Evolutionary conservation across 352 stramenopile species (phyloP).

Genomic region (Globisporangium camurandrum): DNA sequence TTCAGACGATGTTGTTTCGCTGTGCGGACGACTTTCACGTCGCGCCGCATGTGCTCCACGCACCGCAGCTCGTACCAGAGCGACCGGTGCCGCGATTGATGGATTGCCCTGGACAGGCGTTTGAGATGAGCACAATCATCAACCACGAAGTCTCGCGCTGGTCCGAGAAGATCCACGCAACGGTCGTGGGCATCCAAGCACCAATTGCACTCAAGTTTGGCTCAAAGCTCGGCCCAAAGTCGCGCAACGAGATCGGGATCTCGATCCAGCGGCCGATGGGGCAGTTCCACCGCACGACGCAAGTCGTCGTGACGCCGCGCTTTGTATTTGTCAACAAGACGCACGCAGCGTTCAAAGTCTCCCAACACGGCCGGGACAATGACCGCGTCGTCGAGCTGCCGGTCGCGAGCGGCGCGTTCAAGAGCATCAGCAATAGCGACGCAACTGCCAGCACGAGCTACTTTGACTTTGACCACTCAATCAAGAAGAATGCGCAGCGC

Average conservation of each 20-base stretch:
- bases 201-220: slow-evolving; percentile 76
- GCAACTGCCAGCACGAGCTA: slow-evolving; percentile 33
- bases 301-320: slow-evolving; percentile 79
- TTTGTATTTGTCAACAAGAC: slow-evolving; percentile 88
- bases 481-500: slow-evolving; percentile 42
- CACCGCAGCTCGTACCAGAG: slow-evolving; percentile 59
- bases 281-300: slow-evolving; percentile 82
- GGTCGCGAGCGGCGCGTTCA: slow-evolving; percentile 20
- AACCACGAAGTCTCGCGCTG: slow-evolving; percentile 77
- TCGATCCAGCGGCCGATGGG: slow-evolving; percentile 80
- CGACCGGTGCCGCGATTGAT: slow-evolving; percentile 70
- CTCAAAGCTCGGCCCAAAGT: slow-evolving; percentile 54
- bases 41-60: slow-evolving; percentile 29
- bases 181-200: slow-evolving; percentile 77
- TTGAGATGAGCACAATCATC: slow-evolving; percentile 84
- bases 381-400: slow-evolving; percentile 62
- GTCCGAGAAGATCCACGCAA: slow-evolving; percentile 84
- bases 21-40: slow-evolving; percentile 58
- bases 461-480: slow-evolving; percentile 68
- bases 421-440: slow-evolving; percentile 24
- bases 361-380: slow-evolving; percentile 48
- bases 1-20: slow-evolving; percentile 70
- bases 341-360: slow-evolving; percentile 63
- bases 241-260: slow-evolving; percentile 74
- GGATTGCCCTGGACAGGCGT: slow-evolving; percentile 74